Evolutionary conservation across 805 yeast genomes (phyloP).

Genomic region (Yarrowia yakushimensis): DNA sequence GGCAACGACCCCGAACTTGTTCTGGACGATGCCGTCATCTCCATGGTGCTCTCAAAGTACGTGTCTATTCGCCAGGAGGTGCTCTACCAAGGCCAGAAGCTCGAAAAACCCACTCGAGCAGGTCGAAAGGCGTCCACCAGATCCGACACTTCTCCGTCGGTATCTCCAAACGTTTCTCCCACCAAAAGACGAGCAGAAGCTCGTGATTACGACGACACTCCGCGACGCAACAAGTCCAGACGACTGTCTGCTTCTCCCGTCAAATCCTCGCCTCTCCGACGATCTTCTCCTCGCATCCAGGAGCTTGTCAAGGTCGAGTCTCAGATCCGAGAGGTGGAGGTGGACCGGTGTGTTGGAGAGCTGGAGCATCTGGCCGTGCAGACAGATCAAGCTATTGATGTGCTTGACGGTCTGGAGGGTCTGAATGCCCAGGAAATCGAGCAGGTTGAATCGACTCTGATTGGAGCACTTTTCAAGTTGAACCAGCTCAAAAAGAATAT

Average conservation of each 20-base stretch:
- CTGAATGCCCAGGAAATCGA: not conserved
- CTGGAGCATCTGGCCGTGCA: not conserved
- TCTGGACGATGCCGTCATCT: not conserved
- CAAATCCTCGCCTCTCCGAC: not conserved
- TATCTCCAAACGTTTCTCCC: not conserved
- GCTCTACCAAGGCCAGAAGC: not conserved
- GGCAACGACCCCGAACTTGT: not conserved
- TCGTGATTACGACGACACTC: not conserved
- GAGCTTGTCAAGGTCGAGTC: not conserved
- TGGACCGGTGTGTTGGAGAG: not conserved
- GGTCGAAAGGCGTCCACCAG: not conserved
- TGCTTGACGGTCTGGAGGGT: not conserved
- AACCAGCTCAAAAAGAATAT: conserved; percentile 4
- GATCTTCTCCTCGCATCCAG: not conserved
- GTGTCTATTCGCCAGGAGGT: conserved; percentile 21
- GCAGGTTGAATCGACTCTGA: not conserved
- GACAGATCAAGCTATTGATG: not conserved
- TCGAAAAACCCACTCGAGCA: not conserved
- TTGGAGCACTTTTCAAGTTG: conserved; percentile 15
- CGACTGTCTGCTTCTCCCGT: not conserved
- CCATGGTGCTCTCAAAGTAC: not conserved
- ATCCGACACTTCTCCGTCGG: not conserved
- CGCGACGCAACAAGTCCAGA: not conserved
- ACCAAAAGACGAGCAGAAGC: not conserved
- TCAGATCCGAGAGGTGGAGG: not conserved